Evolutionary conservation across 2,329 filamentous ascomycete species (phyloP).

Genomic region (Alternaria atra): DNA sequence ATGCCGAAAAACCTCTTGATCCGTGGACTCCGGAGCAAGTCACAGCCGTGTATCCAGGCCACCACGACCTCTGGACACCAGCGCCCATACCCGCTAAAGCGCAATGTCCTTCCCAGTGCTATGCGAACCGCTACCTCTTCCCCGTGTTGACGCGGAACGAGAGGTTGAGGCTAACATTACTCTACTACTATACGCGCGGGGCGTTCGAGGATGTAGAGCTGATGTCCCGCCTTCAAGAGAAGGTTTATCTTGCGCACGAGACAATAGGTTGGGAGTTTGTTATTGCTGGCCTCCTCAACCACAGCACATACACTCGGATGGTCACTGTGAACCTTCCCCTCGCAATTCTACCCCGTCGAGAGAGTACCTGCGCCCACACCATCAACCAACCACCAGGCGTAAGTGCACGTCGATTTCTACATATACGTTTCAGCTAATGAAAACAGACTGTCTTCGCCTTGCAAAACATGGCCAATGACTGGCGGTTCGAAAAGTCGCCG

Average conservation of each 20-base stretch:
- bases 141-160: constrained; percentile 50
- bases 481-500: constrained; percentile 56
- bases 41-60: constrained; percentile 27
- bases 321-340: constrained; percentile 55
- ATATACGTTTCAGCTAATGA: constrained; percentile 10
- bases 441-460: constrained; percentile 52
- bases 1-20: constrained; percentile 28
- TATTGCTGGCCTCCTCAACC: constrained; percentile 56
- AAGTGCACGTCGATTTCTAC: constrained; percentile 15
- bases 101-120: constrained; percentile 13
- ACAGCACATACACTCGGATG: constrained; percentile 56
- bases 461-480: constrained; percentile 55
- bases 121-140: constrained; percentile 45
- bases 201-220: constrained; percentile 54
- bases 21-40: constrained; percentile 26
- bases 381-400: constrained; percentile 48
- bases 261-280: constrained; percentile 58
- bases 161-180: constrained; percentile 49
- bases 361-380: constrained; percentile 58
- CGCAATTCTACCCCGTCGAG: constrained; percentile 56
- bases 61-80: constrained; percentile 24
- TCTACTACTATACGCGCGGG: constrained; percentile 58
- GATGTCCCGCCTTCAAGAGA: constrained; percentile 55
- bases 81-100: constrained; percentile 29
- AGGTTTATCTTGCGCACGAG: constrained; percentile 53